Base-by-base conservation (phyloP, 768 basidiomycete species). In the Pulveroboletus sp. region DNA sequence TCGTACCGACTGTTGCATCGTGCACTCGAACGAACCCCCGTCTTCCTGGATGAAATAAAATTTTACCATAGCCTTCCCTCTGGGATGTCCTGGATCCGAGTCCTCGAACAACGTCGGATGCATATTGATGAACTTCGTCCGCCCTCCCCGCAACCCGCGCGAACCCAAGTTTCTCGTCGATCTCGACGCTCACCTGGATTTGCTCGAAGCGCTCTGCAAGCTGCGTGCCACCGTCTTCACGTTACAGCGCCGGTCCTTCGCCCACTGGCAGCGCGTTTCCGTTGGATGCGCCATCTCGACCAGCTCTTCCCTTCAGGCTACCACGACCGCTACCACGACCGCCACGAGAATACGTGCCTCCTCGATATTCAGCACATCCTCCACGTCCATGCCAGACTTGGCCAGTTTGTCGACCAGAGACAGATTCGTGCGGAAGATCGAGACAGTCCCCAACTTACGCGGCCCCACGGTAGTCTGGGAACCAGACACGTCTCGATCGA, bases 1-100 rank as follows among this genome's bases (percentile, higher is more conserved):
- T 98, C 95, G 62, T 94, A 95, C 49, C n/a, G n/a, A n/a, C n/a
- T n/a, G n/a, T n/a, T 82, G 79, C 54, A 87, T 76, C 6, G 95
- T 98, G 57, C 82, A 85, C 68, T 98, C 98, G 78, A 99, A 98
- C 84, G 89, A 89, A 22, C 81, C 82, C 6, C 96, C 96, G 51
- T 98, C 93, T 61, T 97, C 94, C 71, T 97, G 85, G 55, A 99
- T 92, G 62, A 99, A 98, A 66, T 95, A 98, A 58, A 83, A 95
- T 59, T 99, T 93, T 11, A 99, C 94, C 7, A 87, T 96, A 2
- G 92, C 85, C 58, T 81, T 83, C n/a, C 94, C 96, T 9, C 80
- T 80, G 6, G 89, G 81, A 75, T 85, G 85, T 36, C 89, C 85
- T 6, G 92, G 71, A 61, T n/a, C n/a, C n/a, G n/a, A n/a, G n/a